Percentiles rank a stretch among this genome's conserved stretches.
Conservation (phyloP, 768 basidiomycete species). For the Terana coerulea region DNA sequence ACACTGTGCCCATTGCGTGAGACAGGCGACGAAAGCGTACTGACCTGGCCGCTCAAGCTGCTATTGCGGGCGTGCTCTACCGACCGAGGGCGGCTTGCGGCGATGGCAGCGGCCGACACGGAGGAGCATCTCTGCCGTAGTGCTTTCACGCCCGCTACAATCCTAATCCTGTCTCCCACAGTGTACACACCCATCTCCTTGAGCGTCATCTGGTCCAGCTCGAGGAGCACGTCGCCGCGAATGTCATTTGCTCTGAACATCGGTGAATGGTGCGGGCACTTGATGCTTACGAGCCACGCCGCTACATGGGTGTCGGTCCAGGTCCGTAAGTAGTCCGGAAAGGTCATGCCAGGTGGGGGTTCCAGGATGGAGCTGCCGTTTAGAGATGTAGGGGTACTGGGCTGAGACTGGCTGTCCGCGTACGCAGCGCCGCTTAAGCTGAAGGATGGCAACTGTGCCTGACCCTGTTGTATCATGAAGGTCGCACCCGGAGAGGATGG, state of each 20-base stretch:
- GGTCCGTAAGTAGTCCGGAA: slow-evolving; percentile 59
- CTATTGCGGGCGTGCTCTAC: slow-evolving; percentile 19
- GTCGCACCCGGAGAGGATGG: slow-evolving; percentile 35
- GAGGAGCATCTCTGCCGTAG: slow-evolving; percentile 57
- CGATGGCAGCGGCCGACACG: slow-evolving; percentile 13
- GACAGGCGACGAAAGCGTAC: slow-evolving; percentile 23
- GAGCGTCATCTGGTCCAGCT: slow-evolving; percentile 81
- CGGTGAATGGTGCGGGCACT: slow-evolving; percentile 62
- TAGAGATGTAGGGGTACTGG: slow-evolving; percentile 20
- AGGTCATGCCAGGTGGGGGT: slow-evolving; percentile 54
- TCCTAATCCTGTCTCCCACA: slow-evolving; percentile 89
- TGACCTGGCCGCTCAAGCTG: slow-evolving; percentile 20
- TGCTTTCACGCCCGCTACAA: slow-evolving; percentile 78
- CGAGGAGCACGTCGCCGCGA: slow-evolving; percentile 85
- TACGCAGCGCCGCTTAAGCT: slow-evolving; percentile 33
- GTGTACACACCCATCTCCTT: slow-evolving; percentile 89
- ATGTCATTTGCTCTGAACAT: slow-evolving; percentile 87
- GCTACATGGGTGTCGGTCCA: slow-evolving; percentile 73
- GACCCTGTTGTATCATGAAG: slow-evolving; percentile 29
- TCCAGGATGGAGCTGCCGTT: slow-evolving; percentile 46
- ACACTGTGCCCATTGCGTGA: slow-evolving; percentile 26
- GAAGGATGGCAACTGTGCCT: slow-evolving; percentile 33
- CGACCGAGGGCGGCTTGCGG: slow-evolving; percentile 19
- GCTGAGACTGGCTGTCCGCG: slow-evolving; percentile 41
- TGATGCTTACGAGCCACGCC: slow-evolving; percentile 75